Evolutionary conservation across 1,284 basidiomycete genomes (phyloP).

Genomic region (Mycena citricolor): DNA sequence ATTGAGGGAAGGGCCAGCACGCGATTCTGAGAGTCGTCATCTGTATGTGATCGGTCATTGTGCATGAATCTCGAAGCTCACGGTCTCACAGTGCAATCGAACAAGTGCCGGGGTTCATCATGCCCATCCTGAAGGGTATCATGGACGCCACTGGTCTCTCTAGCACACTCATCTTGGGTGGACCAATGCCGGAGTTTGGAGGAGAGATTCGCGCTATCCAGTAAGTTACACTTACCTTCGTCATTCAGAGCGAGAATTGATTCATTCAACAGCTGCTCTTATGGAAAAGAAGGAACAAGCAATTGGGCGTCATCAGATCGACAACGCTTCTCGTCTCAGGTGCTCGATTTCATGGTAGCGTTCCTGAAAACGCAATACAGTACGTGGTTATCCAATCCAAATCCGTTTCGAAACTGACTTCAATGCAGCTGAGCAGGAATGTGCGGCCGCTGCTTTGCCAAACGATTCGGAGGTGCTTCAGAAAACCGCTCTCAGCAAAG

Average conservation of each 20-base stretch:
- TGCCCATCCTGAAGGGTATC: constrained; percentile 4
- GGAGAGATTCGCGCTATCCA: constrained; percentile 8
- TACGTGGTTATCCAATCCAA: too few species aligned
- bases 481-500: too few species aligned
- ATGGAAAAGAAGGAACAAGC: not conserved
- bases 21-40: not conserved
- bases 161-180: not conserved
- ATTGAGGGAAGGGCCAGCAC: not conserved
- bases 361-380: constrained; percentile 8
- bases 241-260: too few species aligned
- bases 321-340: constrained; percentile 1
- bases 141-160: constrained; percentile 1
- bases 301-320: constrained; percentile 9
- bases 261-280: constrained; percentile 3
- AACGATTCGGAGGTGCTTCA: too few species aligned
- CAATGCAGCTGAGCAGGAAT: too few species aligned
- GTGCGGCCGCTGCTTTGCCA: too few species aligned
- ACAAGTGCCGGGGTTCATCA: not conserved
- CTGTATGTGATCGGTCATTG: not conserved
- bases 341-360: constrained; percentile 4
- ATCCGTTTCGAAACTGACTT: too few species aligned
- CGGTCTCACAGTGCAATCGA: constrained; percentile 8
- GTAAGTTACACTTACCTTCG: too few species aligned
- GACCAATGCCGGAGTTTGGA: constrained; percentile 3
- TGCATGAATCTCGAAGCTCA: not conserved